These are phyloP conservation scores for Polygonum aviculare DNA, from an alignment of 148 eudicot genomes.

Conservation along the genomic window DNA sequence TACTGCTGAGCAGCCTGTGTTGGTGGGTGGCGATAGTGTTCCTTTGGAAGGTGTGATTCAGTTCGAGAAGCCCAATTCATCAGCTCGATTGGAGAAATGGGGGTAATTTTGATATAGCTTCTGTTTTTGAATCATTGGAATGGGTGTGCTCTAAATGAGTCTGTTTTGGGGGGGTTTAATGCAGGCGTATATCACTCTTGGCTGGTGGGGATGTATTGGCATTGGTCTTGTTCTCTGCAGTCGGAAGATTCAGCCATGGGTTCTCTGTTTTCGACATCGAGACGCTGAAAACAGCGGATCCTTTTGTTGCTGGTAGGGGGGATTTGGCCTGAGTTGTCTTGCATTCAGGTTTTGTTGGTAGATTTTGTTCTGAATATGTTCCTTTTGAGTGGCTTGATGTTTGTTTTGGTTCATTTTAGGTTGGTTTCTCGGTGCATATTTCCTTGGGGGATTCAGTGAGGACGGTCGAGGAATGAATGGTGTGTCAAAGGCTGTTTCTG, in stretches of 20 bases:
- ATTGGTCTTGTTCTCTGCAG: constrained; percentile 65
- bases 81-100: constrained; percentile 59
- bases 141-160: neutral
- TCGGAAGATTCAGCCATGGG: constrained; percentile 94
- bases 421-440: constrained; percentile 89
- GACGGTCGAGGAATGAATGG: constrained; percentile 91
- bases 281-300: constrained; percentile 84
- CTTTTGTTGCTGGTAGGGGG: constrained; percentile 76
- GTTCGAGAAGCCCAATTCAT: constrained; percentile 54
- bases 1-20: constrained; percentile 19
- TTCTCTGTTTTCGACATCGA: constrained; percentile 68
- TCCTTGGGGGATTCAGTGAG: constrained; percentile 80
- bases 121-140: neutral
- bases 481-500: constrained; percentile 49
- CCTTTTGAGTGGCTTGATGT: neutral
- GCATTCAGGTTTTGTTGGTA: neutral
- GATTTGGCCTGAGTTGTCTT: neutral
- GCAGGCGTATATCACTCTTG: constrained; percentile 63
- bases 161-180: constrained; percentile 1
- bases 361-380: neutral
- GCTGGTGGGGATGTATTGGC: constrained; percentile 94
- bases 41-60: constrained; percentile 95
- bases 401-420: constrained; percentile 32
- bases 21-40: constrained; percentile 52
- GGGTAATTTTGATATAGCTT: constrained; percentile 29